A percentile compares a stretch with the other conserved stretches of the same genome.
These are phyloP conservation scores for Citrullus mucosospermus DNA, from an alignment of 306 rosid genomes.

Conservation along the genomic window DNA sequence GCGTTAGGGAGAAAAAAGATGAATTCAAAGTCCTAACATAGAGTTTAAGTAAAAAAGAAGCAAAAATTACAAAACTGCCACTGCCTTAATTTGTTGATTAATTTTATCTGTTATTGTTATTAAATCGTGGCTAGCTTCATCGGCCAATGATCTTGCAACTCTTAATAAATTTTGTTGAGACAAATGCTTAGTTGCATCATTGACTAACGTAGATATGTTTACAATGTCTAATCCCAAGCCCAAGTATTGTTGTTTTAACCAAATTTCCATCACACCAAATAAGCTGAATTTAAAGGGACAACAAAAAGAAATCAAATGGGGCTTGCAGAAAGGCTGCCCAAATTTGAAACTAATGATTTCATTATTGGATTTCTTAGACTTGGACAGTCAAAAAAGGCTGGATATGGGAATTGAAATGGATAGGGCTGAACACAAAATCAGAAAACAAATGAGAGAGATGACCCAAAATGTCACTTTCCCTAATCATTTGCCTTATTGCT, in stretches of 20 bases:
- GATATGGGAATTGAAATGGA: neutral
- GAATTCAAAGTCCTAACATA: no score
- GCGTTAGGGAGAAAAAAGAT: no score
- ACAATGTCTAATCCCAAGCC: no score
- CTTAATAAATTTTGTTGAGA: no score
- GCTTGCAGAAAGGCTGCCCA: neutral
- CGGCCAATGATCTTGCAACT: no score
- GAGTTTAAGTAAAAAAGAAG: no score
- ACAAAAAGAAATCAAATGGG: neutral
- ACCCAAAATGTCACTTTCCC: conserved; percentile 3
- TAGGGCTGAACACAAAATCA: conserved; percentile 3
- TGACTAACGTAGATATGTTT: no score
- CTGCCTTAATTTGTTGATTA: no score
- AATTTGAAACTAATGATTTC: neutral
- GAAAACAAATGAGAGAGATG: neutral
- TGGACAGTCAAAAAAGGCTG: neutral
- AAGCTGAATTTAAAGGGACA: neutral
- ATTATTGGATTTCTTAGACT: neutral
- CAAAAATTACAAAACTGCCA: no score
- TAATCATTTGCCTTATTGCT: neutral
- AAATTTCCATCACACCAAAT: neutral
- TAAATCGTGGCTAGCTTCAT: no score
- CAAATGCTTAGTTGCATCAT: no score
- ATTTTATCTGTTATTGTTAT: no score
- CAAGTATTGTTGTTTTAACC: neutral